Evolutionary conservation across 2,329 filamentous ascomycete genomes (phyloP), one percentile per base, ranked within the genome.

Genomic region (Juglanconis oblonga): DNA sequence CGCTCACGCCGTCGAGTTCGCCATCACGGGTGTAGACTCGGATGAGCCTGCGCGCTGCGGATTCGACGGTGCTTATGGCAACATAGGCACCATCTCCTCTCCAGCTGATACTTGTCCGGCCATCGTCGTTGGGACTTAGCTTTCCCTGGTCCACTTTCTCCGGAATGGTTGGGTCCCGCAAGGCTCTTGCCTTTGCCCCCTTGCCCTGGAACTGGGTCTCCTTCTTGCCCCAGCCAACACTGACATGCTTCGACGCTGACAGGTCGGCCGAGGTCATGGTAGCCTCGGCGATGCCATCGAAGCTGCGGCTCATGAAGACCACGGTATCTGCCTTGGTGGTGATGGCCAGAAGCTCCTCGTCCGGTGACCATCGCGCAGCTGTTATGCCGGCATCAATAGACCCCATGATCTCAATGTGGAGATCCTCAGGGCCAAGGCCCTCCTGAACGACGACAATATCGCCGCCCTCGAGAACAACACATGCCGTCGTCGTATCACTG

Each of bases 201-300:
- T 91, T 92, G 54, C 95, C 95, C 70, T 97, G 91, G 73, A 99
- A 99, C 73, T 99, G 95, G 0, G 95, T 99, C 76, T 99, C 95
- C 71, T 90, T 92, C 79, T 98, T 98, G 62, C 95, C 95, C 95
- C 95, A 99, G 53, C 95, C 95, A 29, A 99, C 94, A 24, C 92
- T 96, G 59, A 97, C 95, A 78, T 97, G 93, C 72, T 89, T 95
- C 32, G 90, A 98, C n/a, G 87, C 85, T 67, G 89, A 89, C 64
- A 96, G 83, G 74, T 96, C 94, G 49, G 93, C 91, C 0, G 79
- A 72, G 0, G 84, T 85, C 73, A 98, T 86, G 38, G 81, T 78
- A 55, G 90, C 82, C 73, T 93, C 90, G 38, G 89, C 85, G 47
- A 96, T 86, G 59, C 88, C 88, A 67, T 98, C 94, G 66, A 98